These are phyloP conservation scores for Phycomyces nitens DNA, from an alignment of 192 early-diverging fungal species.

Conservation along the genomic window DNA sequence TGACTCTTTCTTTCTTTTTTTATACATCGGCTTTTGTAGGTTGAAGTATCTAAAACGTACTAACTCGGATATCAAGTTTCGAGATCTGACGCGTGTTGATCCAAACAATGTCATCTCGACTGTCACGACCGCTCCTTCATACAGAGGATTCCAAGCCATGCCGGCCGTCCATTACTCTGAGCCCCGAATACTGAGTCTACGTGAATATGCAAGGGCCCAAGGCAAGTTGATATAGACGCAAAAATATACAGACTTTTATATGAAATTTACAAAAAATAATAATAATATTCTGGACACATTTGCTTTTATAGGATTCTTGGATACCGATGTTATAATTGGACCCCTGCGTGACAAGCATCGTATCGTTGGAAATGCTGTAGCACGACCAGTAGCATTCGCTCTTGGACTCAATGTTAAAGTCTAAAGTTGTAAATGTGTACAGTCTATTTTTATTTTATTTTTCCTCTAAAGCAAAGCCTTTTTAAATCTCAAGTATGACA, in stretches of 20 bases:
- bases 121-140: not conserved
- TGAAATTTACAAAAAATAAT: not conserved
- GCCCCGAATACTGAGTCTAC: constrained; percentile 22
- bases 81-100: not conserved
- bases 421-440: no score
- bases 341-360: constrained; percentile 16
- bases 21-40: not conserved
- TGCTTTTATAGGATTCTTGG: constrained; percentile 21
- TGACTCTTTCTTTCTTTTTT: not conserved
- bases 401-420: constrained; percentile 18
- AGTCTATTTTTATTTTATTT: no score
- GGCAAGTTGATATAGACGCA: constrained; percentile 3
- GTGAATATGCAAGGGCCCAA: constrained; percentile 29
- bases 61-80: not conserved
- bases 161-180: constrained; percentile 23
- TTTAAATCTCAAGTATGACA: no score
- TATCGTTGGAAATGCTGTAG: constrained; percentile 30
- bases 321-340: constrained; percentile 26
- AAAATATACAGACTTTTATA: constrained; percentile 4
- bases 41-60: not conserved
- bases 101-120: not conserved
- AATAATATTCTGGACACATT: not conserved
- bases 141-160: not conserved
- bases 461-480: no score
- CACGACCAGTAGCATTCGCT: constrained; percentile 27